These are phyloP conservation scores for Talaromyces sp. DNA, from an alignment of 2,329 filamentous ascomycete genomes.

Conservation along the genomic window DNA sequence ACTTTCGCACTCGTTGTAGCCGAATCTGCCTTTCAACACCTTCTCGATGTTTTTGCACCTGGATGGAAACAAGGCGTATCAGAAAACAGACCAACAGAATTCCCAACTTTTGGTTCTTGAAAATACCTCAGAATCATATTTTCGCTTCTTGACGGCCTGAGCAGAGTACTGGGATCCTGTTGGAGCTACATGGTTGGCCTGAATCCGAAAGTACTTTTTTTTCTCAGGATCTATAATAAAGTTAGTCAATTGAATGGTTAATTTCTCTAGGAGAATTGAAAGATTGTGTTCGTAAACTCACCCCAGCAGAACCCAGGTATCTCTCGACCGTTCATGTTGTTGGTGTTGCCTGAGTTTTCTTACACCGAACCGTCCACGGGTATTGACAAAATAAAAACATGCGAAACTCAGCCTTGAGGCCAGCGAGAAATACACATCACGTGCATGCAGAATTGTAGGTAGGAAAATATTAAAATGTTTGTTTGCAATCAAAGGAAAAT, in stretches of 20 bases:
- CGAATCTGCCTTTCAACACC: slow-evolving; percentile 22
- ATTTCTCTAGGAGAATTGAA: background rate
- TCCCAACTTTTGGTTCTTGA: background rate
- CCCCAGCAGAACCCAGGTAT: slow-evolving; percentile 16
- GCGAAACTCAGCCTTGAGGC: background rate
- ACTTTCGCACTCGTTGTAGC: slow-evolving; percentile 30
- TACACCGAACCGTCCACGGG: background rate
- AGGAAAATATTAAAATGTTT: background rate
- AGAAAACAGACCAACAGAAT: slow-evolving; percentile 10
- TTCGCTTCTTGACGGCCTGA: slow-evolving; percentile 56
- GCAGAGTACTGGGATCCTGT: slow-evolving; percentile 51
- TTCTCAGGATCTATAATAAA: slow-evolving; percentile 43
- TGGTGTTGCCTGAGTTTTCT: background rate
- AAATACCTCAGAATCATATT: slow-evolving; percentile 39
- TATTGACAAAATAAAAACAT: background rate
- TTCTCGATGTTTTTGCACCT: slow-evolving; percentile 26
- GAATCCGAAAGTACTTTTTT: slow-evolving; percentile 65
- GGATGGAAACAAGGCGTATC: slow-evolving; percentile 9
- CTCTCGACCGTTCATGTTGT: slow-evolving; percentile 8
- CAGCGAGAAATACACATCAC: background rate
- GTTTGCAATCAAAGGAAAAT: background rate
- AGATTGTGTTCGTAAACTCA: background rate
- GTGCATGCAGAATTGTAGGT: background rate
- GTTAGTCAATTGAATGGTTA: background rate
- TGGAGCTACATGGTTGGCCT: slow-evolving; percentile 50